A percentile compares a stretch with the other conserved stretches of the same genome.
Evolutionary conservation across 2,329 filamentous ascomycete species (phyloP).

Genomic region (Bretziella fagacearum): DNA sequence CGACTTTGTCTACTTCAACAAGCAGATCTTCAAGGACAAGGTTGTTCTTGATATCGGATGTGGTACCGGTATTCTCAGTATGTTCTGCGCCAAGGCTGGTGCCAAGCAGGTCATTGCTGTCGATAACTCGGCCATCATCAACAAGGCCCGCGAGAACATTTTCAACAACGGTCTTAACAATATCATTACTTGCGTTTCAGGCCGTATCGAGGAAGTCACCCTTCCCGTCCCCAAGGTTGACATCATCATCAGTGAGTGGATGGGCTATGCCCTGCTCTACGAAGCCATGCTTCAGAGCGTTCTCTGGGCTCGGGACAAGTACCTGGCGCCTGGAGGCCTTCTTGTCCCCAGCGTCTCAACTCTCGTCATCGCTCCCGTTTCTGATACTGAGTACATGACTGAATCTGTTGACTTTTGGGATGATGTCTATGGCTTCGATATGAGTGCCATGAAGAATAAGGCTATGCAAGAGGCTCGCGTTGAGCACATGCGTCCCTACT

Average conservation of each 20-base stretch:
- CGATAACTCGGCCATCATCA: conserved; percentile 80
- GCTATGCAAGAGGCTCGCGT: conserved; percentile 73
- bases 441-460: conserved; percentile 72
- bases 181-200: conserved; percentile 62
- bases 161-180: conserved; percentile 61
- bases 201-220: conserved; percentile 73
- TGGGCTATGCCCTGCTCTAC: conserved; percentile 87
- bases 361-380: conserved; percentile 64
- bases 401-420: conserved; percentile 77
- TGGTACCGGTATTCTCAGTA: conserved; percentile 67
- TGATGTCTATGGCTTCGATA: conserved; percentile 87
- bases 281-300: conserved; percentile 94
- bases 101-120: conserved; percentile 77
- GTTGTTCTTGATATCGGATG: conserved; percentile 84
- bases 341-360: conserved; percentile 77
- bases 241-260: conserved; percentile 94
- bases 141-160: conserved; percentile 71
- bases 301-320: conserved; percentile 71
- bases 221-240: conserved; percentile 70
- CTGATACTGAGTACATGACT: conserved; percentile 58
- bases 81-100: conserved; percentile 87
- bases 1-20: conserved; percentile 88
- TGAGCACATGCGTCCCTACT: conserved; percentile 46
- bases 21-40: conserved; percentile 71
- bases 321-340: conserved; percentile 62